Conservation (phyloP, 192 early-diverging fungal species). For the Coemansia sp. region DNA sequence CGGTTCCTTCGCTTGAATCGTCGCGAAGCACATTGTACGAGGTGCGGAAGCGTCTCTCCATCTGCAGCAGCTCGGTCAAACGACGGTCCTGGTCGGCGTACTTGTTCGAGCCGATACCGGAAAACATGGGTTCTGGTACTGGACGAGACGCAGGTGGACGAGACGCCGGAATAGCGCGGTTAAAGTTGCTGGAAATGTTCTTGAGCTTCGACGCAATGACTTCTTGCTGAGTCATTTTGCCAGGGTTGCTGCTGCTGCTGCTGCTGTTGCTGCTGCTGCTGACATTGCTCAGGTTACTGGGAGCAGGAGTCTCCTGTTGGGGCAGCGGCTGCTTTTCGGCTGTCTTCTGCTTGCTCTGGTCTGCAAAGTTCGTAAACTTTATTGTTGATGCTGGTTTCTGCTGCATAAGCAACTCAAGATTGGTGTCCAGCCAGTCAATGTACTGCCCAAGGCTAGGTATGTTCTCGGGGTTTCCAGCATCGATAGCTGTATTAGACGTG, state of each 20-base stretch:
- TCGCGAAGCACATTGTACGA: constrained; percentile 24
- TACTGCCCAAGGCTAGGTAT: constrained; percentile 31
- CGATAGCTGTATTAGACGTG: constrained; percentile 19
- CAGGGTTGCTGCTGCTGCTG: not conserved
- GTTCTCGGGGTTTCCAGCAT: constrained; percentile 14
- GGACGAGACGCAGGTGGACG: constrained; percentile 36
- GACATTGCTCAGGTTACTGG: not conserved
- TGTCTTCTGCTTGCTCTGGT: not conserved
- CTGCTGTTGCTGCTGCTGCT: not conserved
- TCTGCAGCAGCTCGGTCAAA: constrained; percentile 35
- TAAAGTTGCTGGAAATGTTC: not conserved
- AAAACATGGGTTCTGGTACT: constrained; percentile 1
- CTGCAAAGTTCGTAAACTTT: constrained; percentile 50
- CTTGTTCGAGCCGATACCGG: not conserved
- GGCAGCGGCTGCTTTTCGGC: constrained; percentile 14
- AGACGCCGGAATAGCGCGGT: constrained; percentile 1
- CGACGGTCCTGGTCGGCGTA: constrained; percentile 17
- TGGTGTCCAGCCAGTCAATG: constrained; percentile 61
- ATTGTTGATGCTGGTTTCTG: constrained; percentile 61
- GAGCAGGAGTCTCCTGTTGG: constrained; percentile 19
- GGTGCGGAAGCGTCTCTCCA: constrained; percentile 50
- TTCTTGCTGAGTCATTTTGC: not conserved
- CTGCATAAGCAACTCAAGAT: constrained; percentile 64
- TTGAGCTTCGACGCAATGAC: not conserved
- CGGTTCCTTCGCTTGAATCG: constrained; percentile 3